phyloP scores from a whole-genome alignment of 305 asterid genomes.

The Galium porrigens region DNA sequence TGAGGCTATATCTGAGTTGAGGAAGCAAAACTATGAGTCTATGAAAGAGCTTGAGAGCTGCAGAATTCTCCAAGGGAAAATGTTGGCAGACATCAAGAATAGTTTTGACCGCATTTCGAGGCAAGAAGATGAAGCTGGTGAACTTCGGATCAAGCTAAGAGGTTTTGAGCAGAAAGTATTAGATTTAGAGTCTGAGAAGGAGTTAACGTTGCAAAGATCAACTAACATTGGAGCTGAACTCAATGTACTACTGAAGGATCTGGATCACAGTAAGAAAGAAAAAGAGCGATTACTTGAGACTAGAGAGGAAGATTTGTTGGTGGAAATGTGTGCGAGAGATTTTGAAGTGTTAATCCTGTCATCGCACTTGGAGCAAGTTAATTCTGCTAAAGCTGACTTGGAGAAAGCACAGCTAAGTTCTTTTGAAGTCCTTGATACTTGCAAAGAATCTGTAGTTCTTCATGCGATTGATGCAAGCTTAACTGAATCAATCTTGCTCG shows the following conservation, averaged over 20 bases:
- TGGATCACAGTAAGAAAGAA: constrained; percentile 55
- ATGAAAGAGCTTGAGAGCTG: constrained; percentile 75
- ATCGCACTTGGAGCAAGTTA: constrained; percentile 40
- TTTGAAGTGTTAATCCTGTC: constrained; percentile 44
- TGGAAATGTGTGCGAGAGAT: constrained; percentile 45
- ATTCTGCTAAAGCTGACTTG: constrained; percentile 26
- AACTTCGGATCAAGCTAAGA: constrained; percentile 42
- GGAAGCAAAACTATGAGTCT: constrained; percentile 54
- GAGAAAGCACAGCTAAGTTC: constrained; percentile 25
- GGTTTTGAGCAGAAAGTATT: constrained; percentile 58
- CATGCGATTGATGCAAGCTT: constrained; percentile 43
- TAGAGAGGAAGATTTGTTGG: constrained; percentile 43
- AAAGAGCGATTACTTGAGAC: constrained; percentile 35
- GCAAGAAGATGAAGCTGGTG: constrained; percentile 63
- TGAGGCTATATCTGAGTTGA: constrained; percentile 50
- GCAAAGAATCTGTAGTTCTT: constrained; percentile 39
- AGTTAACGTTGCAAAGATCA: constrained; percentile 68
- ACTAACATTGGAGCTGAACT: constrained; percentile 67
- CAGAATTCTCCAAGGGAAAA: constrained; percentile 62
- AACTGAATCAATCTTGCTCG: constrained; percentile 41
- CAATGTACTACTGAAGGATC: constrained; percentile 49
- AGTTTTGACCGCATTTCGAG: constrained; percentile 53
- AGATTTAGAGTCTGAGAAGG: constrained; percentile 61
- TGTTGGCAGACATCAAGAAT: constrained; percentile 58
- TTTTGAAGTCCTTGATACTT: constrained; percentile 34